Evolutionary conservation across 2,329 filamentous ascomycete genomes (phyloP).

Genomic region (Apiospora rasikravindrae): DNA sequence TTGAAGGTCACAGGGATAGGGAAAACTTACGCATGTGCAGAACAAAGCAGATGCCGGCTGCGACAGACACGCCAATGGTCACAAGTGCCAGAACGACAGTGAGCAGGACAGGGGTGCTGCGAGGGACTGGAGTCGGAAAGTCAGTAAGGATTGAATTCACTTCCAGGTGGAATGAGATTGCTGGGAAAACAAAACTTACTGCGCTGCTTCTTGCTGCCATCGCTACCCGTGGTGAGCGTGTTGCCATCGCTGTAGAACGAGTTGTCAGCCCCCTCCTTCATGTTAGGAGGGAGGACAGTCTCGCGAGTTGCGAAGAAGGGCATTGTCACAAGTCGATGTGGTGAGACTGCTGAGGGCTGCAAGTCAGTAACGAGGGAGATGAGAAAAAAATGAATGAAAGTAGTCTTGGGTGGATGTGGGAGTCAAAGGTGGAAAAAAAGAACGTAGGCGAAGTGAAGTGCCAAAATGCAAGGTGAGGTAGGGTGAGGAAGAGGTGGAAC

Average conservation of each 20-base stretch:
- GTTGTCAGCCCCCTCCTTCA: conserved; percentile 13
- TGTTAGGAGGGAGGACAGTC: conserved; percentile 9
- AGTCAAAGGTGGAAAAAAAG: background rate
- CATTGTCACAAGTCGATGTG: background rate
- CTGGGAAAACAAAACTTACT: background rate
- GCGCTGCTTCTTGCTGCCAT: background rate
- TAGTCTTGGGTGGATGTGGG: background rate
- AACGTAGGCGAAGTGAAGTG: background rate
- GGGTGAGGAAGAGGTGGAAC: background rate
- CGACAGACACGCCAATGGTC: background rate
- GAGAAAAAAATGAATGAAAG: background rate
- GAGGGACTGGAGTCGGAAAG: background rate
- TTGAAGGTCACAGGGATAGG: background rate
- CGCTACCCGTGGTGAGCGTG: background rate
- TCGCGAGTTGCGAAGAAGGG: conserved; percentile 18
- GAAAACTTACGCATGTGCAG: conserved; percentile 18
- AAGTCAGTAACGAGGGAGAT: background rate
- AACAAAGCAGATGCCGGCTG: conserved; percentile 16
- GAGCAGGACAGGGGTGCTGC: conserved; percentile 10
- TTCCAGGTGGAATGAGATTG: no score
- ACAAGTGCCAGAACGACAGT: conserved; percentile 10
- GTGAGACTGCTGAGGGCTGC: background rate
- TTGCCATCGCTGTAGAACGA: conserved; percentile 11
- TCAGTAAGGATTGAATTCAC: background rate
- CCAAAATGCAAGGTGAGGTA: background rate